A percentile compares a stretch with the other conserved stretches of the same genome.
Conservation (phyloP, 176 grass and related monocot genomes). For the Bromus sterilis region DNA sequence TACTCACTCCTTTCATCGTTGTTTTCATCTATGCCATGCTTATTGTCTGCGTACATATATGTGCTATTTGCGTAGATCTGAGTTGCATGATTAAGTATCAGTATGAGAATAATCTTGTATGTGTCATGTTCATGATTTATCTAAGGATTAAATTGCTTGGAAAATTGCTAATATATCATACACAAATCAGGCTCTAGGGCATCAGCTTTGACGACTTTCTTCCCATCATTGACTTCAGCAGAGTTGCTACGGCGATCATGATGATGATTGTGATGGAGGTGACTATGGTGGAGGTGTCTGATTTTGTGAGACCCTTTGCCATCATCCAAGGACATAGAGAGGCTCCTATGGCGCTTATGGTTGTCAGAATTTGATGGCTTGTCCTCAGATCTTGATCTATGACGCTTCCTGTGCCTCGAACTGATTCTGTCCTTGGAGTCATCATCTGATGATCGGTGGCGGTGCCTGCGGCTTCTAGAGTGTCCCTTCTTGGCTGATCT, state of each 20-base stretch:
- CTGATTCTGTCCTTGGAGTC: constrained; percentile 13
- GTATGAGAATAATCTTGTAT: no score
- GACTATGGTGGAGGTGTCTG: neutral
- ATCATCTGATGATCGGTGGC: constrained; percentile 16
- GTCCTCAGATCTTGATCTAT: constrained; percentile 34
- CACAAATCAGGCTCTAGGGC: neutral
- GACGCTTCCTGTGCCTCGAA: constrained; percentile 11
- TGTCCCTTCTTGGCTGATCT: constrained; percentile 30
- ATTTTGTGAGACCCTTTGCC: constrained; percentile 15
- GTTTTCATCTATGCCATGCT: no score
- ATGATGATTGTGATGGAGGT: neutral
- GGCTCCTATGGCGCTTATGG: constrained; percentile 20
- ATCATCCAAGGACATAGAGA: constrained; percentile 40
- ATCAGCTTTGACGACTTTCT: neutral
- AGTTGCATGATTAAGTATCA: no score
- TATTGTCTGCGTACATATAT: no score
- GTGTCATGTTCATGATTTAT: no score
- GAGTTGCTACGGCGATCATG: neutral
- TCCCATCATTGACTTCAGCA: neutral
- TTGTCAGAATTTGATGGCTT: constrained; percentile 26
- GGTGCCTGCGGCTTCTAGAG: constrained; percentile 17
- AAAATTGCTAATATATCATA: no score
- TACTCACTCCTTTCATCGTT: no score
- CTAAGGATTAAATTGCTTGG: no score
- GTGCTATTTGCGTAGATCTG: no score